Evolutionary conservation across 176 grass and related monocot species (phyloP), one percentile per base, ranked within the genome.

Genomic region (Calamus simplicifolius): DNA sequence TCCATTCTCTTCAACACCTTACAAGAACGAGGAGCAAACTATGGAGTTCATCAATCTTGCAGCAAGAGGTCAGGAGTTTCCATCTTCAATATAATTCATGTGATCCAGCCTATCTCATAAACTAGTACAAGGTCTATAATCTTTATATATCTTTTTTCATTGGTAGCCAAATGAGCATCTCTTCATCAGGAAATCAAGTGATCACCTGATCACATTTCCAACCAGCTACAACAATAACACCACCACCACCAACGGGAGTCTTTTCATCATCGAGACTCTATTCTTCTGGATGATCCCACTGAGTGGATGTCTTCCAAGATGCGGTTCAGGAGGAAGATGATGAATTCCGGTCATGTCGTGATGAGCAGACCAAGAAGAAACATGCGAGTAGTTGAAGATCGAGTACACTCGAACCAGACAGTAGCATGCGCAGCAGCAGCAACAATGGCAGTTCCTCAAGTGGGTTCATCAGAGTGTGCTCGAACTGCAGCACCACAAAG

Each of bases 401-500:
- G 80, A 43, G 7, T 43, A 0, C 8, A 0, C 8, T 3, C 35
- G 0, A 43, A 12, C 35, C 10, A 43, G 35, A 43, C 35, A 43
- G 35, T 57, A 69, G 55, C 56, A 50, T 27, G 29, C 29, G 50
- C 70, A 69, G 25, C 70, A 69, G 25, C 70, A 75, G 55, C 57
- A 64, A 56, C 51, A 73, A 62, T 75, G 61, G 35, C 27, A 26
- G 16, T 29, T 61, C 74, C 25, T 56, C 79, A 52, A 49, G 69
- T 4, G 88, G 79, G 35, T 61, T 98, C 56, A 73, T 98, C 77
- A 73, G 94, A 80, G 77, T 91, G 66, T 98, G 94, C 88, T 93
- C 88, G 27, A 88, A 90, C 50, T 98, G 94, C 72, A 88, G 85
- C 77, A 98, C 94, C 5, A 98, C 94, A 21, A 93, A 98, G 73